These are phyloP conservation scores for Plectosphaerella cucumerina DNA, from an alignment of 2,329 filamentous ascomycete genomes.

Conservation along the genomic window DNA sequence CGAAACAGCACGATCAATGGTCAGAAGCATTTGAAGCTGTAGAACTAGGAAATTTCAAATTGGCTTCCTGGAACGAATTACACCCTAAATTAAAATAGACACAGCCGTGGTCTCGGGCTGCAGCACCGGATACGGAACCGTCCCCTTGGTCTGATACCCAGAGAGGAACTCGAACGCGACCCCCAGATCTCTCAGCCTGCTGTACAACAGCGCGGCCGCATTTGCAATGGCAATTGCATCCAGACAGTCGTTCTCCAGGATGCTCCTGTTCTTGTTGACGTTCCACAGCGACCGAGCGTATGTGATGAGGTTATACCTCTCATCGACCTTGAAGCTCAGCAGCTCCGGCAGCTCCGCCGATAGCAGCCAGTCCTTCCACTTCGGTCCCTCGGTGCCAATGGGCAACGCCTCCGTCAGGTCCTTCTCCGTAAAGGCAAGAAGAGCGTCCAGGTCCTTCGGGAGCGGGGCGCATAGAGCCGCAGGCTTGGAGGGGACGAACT, in stretches of 20 bases:
- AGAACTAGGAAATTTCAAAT: too few species aligned
- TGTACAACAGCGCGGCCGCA: constrained; percentile 20
- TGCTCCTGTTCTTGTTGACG: constrained; percentile 15
- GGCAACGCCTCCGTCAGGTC: constrained; percentile 36
- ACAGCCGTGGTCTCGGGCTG: constrained; percentile 31
- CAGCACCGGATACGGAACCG: constrained; percentile 31
- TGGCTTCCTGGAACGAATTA: too few species aligned
- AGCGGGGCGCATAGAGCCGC: constrained; percentile 29
- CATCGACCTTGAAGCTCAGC: constrained; percentile 35
- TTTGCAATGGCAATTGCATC: background rate
- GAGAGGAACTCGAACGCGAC: constrained; percentile 22
- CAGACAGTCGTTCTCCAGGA: constrained; percentile 15
- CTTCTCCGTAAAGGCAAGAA: constrained; percentile 22
- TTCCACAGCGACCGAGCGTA: constrained; percentile 33
- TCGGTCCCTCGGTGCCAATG: constrained; percentile 24
- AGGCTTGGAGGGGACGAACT: constrained; percentile 41
- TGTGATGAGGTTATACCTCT: constrained; percentile 32
- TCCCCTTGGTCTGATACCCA: constrained; percentile 23
- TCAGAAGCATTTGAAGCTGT: too few species aligned
- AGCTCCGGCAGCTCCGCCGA: constrained; percentile 39
- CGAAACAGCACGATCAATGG: too few species aligned
- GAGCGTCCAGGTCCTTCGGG: constrained; percentile 22
- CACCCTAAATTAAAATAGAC: constrained; percentile 17
- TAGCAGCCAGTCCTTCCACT: constrained; percentile 36
- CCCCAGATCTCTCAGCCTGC: constrained; percentile 19